Base-by-base conservation (phyloP, 306 rosid species). In the Sindora glabra region DNA sequence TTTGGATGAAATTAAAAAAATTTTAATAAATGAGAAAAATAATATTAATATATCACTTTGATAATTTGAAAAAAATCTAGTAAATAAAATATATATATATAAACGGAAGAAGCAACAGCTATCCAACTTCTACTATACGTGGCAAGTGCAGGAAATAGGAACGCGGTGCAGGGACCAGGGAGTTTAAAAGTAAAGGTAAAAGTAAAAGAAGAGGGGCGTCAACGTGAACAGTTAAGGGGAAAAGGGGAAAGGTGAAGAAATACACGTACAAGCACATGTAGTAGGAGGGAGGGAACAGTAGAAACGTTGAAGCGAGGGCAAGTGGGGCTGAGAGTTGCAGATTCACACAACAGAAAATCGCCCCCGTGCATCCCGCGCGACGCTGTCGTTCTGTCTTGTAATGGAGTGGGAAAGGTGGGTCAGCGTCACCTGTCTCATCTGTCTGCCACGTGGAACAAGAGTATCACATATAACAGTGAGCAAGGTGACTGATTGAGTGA, bases 301-400 rank as follows among this genome's bases (percentile, higher is more conserved):
- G 42, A 8, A 17, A 53, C 21, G 32, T 53, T 14, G 12, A 5
- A 40, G 59, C 24, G 49, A 14, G 9, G 8, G 50, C 1, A 53
- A 9, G 39, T 21, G 68, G 26, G 51, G 44, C 41, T 6, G n/a
- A n/a, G n/a, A n/a, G n/a, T n/a, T n/a, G n/a, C 25, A 5, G 10
- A 25, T 25, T 44, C 49, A 44, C 49, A 15, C 24, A 29, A 48
- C 71, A 50, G 8, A 53, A 56, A 49, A 50, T 42, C 48, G n/a
- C 85, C 69, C 95, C 97, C 97, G 95, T 75, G 78, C 84, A 66
- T 78, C 80, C 74, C 90, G 97, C 90, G 94, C 73, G 95, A 67
- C 70, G 58, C 80, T 61, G 81, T 81, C 73, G 63, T 33, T 23
- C 53, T 59, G 53, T 58, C 72, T 44, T 56, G 17, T 12, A 4